Conservation (phyloP, 2,329 filamentous ascomycete genomes). For the Hypoxylon sp. region DNA sequence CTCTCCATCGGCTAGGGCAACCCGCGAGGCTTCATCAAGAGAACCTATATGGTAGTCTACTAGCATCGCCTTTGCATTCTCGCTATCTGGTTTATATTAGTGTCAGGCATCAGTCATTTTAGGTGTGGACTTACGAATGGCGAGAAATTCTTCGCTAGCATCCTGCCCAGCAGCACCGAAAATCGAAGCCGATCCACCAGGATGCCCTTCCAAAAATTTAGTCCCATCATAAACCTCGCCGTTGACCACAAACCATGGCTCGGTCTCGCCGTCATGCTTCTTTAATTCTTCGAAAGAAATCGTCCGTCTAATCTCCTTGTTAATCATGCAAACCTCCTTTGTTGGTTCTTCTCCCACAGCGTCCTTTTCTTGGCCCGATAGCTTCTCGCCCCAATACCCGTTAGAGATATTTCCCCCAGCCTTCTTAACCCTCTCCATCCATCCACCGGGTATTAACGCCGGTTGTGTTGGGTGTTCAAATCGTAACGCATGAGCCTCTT, state of each 20-base stretch:
- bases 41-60: conserved; percentile 85
- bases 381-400: conserved; percentile 85
- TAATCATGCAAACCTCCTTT: conserved; percentile 83
- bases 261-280: conserved; percentile 73
- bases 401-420: conserved; percentile 84
- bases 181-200: conserved; percentile 89
- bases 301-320: conserved; percentile 71
- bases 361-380: conserved; percentile 66
- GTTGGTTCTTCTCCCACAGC: conserved; percentile 63
- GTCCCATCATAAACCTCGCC: conserved; percentile 93
- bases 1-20: conserved; percentile 65
- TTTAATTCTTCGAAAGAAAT: conserved; percentile 82
- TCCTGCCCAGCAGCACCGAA: conserved; percentile 85
- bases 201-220: conserved; percentile 83
- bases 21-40: conserved; percentile 73
- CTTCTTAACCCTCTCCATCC: conserved; percentile 94
- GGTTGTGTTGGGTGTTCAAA: conserved; percentile 94
- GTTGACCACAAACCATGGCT: conserved; percentile 90
- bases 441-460: conserved; percentile 81
- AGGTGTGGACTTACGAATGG: conserved; percentile 79
- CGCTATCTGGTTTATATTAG: conserved; percentile 74
- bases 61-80: conserved; percentile 95
- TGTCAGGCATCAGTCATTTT: conserved; percentile 47
- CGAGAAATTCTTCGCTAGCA: conserved; percentile 88
- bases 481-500: conserved; percentile 73